phyloP scores from a whole-genome alignment of 495 filamentous ascomycete genomes.

The Bathelium albidoporum region DNA sequence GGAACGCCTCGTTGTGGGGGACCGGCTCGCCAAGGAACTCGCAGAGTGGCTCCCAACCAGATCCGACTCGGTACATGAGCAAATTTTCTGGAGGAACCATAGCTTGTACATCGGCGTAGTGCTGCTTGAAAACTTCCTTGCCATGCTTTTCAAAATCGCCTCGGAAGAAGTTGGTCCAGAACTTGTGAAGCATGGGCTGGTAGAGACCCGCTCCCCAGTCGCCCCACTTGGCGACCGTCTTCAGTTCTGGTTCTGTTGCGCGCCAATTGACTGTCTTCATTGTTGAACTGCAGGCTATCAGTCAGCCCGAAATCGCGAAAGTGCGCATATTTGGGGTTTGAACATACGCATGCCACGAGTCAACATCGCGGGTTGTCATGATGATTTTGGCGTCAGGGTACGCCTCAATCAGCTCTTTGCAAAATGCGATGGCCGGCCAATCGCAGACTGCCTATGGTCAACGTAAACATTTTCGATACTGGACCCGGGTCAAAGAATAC shows the following conservation, averaged over 20 bases:
- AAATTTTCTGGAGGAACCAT: slow-evolving; percentile 40
- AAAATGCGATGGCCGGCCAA: slow-evolving; percentile 56
- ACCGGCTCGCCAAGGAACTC: slow-evolving; percentile 52
- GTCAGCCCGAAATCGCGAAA: background rate
- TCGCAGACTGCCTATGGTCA: slow-evolving; percentile 47
- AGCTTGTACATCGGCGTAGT: slow-evolving; percentile 24
- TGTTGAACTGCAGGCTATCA: slow-evolving; percentile 28
- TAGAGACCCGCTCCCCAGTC: slow-evolving; percentile 29
- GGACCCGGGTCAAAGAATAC: background rate
- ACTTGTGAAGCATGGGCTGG: slow-evolving; percentile 28
- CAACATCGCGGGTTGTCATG: slow-evolving; percentile 50
- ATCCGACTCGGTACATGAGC: slow-evolving; percentile 53
- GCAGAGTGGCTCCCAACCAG: slow-evolving; percentile 60
- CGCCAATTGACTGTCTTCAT: slow-evolving; percentile 30
- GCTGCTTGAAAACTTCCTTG: slow-evolving; percentile 21
- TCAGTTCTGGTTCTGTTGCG: slow-evolving; percentile 27
- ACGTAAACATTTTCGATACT: slow-evolving; percentile 15
- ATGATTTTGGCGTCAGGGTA: slow-evolving; percentile 64
- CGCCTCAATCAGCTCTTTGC: slow-evolving; percentile 55
- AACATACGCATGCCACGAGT: slow-evolving; percentile 46
- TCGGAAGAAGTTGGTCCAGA: slow-evolving; percentile 25
- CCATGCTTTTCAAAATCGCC: slow-evolving; percentile 29
- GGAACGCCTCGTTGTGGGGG: slow-evolving; percentile 42
- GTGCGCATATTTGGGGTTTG: background rate
- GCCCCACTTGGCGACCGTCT: slow-evolving; percentile 20